Conservation (phyloP, 306 rosid species). For the Quercus rubra region DNA sequence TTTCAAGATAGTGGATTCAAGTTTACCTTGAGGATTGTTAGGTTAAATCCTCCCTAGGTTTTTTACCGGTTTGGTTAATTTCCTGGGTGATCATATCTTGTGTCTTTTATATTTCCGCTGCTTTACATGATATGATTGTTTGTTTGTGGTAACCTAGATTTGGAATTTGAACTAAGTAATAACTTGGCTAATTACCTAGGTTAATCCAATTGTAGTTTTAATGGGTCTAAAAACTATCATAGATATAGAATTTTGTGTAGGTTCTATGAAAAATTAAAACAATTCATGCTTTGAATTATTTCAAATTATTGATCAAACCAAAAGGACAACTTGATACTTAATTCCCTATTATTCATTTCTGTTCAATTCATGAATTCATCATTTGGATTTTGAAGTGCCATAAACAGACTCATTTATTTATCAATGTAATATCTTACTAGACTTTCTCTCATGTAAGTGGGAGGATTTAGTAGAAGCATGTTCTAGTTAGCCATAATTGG, state of each 20-base stretch:
- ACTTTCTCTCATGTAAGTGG: slow-evolving; percentile 54
- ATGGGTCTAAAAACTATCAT: too few relatives aligned
- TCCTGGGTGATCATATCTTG: too few relatives aligned
- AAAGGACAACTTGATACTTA: not conserved
- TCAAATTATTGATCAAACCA: not conserved
- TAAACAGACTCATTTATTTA: not conserved
- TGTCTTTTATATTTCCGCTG: too few relatives aligned
- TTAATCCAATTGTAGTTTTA: too few relatives aligned
- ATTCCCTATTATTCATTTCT: not conserved
- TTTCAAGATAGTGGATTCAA: too few relatives aligned
- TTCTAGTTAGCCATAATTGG: slow-evolving; percentile 72
- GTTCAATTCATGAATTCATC: not conserved
- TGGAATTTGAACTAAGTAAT: too few relatives aligned
- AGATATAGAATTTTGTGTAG: not conserved
- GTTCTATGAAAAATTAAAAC: not conserved
- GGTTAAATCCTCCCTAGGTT: too few relatives aligned
- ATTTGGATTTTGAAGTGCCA: not conserved
- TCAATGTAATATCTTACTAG: not conserved
- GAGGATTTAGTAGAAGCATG: slow-evolving; percentile 64
- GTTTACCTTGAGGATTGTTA: too few relatives aligned
- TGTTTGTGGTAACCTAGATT: too few relatives aligned
- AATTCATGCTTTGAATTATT: not conserved
- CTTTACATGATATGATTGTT: too few relatives aligned
- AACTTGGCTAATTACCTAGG: too few relatives aligned
- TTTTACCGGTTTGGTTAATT: too few relatives aligned